A percentile compares a stretch with the other conserved stretches of the same genome.
Conservation (phyloP, 495 filamentous ascomycete species). For the Cetradonia linearis region DNA sequence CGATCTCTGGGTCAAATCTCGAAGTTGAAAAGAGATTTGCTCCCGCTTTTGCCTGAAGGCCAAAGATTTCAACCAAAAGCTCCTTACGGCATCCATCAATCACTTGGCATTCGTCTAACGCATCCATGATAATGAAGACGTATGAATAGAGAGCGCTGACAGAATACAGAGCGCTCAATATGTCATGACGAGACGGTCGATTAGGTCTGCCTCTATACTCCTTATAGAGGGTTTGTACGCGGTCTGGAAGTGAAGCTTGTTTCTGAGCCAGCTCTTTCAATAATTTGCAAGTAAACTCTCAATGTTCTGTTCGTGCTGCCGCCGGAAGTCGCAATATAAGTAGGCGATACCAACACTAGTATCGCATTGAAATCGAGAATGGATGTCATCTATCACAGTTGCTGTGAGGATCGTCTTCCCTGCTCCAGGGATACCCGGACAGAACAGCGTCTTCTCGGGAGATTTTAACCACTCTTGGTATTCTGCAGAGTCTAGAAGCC, state of each 20-base stretch:
- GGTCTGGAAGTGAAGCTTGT: constrained; percentile 21
- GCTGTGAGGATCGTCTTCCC: constrained; percentile 17
- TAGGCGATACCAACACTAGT: constrained; percentile 30
- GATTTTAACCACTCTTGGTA: background rate
- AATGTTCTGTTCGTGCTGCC: constrained; percentile 29
- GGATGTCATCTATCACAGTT: constrained; percentile 28
- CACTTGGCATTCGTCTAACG: constrained; percentile 35
- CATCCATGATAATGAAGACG: constrained; percentile 37
- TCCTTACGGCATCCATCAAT: background rate
- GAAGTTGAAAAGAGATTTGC: constrained; percentile 11
- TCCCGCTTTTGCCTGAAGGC: background rate
- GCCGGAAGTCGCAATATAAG: constrained; percentile 35
- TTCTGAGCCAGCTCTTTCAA: constrained; percentile 32
- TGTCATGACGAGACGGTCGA: background rate
- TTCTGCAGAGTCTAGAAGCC: constrained; percentile 7
- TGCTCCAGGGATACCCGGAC: constrained; percentile 12
- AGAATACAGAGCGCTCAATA: background rate
- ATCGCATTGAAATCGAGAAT: constrained; percentile 7
- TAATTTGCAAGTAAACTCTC: constrained; percentile 29
- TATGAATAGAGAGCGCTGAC: background rate
- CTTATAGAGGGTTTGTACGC: constrained; percentile 26
- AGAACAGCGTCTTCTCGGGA: background rate
- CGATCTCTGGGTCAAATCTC: background rate
- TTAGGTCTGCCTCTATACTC: constrained; percentile 20
- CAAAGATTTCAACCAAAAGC: background rate